These are phyloP conservation scores for Raphidocelis subcapitata DNA, from an alignment of 139 green algal species.

Conservation along the genomic window DNA sequence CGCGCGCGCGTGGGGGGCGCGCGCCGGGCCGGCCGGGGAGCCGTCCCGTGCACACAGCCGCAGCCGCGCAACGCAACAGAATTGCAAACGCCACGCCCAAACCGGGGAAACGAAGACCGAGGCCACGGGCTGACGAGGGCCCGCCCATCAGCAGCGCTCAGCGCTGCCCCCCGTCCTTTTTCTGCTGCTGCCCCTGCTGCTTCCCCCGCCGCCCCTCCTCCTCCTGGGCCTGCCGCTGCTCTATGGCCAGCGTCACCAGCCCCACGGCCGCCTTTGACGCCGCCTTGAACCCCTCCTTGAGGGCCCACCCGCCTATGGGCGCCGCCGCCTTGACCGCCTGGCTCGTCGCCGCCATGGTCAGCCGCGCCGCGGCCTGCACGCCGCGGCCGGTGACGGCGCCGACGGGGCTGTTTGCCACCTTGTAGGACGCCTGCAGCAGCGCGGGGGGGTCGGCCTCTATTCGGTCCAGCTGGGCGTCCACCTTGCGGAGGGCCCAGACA, in stretches of 20 bases:
- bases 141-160: too few species aligned
- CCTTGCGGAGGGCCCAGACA: conserved; percentile 25
- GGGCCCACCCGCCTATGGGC: conserved; percentile 29
- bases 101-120: too few species aligned
- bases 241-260: conserved; percentile 11
- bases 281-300: conserved; percentile 31
- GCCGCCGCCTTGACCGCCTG: conserved; percentile 30
- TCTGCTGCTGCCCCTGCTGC: conserved; percentile 1
- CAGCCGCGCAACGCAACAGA: too few species aligned
- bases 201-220: neutral
- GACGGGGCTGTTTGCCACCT: conserved; percentile 26
- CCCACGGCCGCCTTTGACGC: conserved; percentile 28
- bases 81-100: too few species aligned
- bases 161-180: neutral
- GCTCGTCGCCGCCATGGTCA: conserved; percentile 26
- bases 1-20: too few species aligned
- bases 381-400: conserved; percentile 24
- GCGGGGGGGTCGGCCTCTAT: conserved; percentile 23
- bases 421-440: conserved; percentile 19
- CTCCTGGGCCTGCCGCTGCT: neutral
- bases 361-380: conserved; percentile 30
- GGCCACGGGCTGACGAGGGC: too few species aligned
- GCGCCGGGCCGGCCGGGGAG: too few species aligned
- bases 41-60: too few species aligned
- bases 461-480: conserved; percentile 24